Conservation (phyloP, 2,329 filamentous ascomycete genomes). For the Colletotrichum tanaceti region DNA sequence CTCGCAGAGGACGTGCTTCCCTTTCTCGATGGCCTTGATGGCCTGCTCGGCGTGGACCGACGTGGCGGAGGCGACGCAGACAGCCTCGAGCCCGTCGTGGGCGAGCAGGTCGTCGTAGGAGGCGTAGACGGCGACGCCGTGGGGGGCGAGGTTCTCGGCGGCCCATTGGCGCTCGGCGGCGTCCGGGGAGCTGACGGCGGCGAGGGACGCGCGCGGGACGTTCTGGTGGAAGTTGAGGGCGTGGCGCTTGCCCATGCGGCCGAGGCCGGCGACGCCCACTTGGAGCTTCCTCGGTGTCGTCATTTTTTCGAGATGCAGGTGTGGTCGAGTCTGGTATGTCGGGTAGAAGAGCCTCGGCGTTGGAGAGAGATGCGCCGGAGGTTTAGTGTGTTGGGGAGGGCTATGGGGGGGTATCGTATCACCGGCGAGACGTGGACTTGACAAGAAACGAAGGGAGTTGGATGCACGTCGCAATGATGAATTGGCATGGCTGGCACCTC, state of each 20-base stretch:
- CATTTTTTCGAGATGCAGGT: slow-evolving; percentile 32
- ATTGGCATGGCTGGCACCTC: too few species aligned
- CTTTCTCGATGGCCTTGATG: slow-evolving; percentile 65
- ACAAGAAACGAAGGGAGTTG: background rate
- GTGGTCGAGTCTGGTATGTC: background rate
- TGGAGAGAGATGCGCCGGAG: background rate
- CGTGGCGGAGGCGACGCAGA: slow-evolving; percentile 56
- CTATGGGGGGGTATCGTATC: slow-evolving; percentile 4
- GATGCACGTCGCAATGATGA: background rate
- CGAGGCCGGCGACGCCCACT: slow-evolving; percentile 61
- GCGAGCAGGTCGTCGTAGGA: slow-evolving; percentile 60
- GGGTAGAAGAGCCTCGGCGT: too few species aligned
- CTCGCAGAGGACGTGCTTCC: slow-evolving; percentile 69
- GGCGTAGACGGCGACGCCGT: slow-evolving; percentile 57
- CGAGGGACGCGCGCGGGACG: slow-evolving; percentile 59
- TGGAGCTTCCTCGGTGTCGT: slow-evolving; percentile 49
- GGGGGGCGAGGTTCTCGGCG: slow-evolving; percentile 54
- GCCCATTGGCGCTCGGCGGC: slow-evolving; percentile 58
- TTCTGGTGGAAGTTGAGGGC: slow-evolving; percentile 60
- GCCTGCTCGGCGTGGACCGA: slow-evolving; percentile 69
- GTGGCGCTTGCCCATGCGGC: slow-evolving; percentile 65
- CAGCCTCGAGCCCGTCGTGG: slow-evolving; percentile 52
- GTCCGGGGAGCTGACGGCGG: slow-evolving; percentile 62
- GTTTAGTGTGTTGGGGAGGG: too few species aligned
- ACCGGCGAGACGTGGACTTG: background rate